Conservation (phyloP, 208 protist species). For the Naegleria fowleri region DNA sequence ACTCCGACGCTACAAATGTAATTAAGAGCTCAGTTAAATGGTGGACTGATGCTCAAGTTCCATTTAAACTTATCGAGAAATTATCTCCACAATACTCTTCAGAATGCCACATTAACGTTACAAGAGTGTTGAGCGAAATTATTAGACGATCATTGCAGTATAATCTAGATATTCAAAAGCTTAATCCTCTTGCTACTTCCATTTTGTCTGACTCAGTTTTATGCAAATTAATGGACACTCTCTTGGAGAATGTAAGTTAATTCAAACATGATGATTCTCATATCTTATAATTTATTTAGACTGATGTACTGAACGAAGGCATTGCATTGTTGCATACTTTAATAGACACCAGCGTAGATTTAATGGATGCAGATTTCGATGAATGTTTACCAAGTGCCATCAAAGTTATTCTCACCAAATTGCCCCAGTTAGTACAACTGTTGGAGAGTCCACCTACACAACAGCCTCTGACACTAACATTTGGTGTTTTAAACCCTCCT, state of each 20-base stretch:
- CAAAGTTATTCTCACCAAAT: background rate
- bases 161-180: background rate
- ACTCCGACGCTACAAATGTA: background rate
- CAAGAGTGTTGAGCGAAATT: background rate
- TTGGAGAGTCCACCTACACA: background rate
- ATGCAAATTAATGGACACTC: background rate
- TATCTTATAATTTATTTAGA: background rate
- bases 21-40: background rate
- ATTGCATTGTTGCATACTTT: background rate
- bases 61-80: background rate
- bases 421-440: background rate
- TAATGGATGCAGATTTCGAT: conserved; percentile 10
- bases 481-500: conserved; percentile 1
- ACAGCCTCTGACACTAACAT: background rate
- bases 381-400: background rate
- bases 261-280: background rate
- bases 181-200: background rate
- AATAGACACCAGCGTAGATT: background rate
- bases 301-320: background rate
- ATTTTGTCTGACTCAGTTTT: background rate
- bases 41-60: background rate
- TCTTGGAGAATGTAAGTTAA: background rate
- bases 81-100: background rate
- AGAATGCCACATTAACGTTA: background rate
- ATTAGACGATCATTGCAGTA: background rate